Base-by-base conservation (phyloP, 495 filamentous ascomycete genomes). In the Penicillium tannophilum region DNA sequence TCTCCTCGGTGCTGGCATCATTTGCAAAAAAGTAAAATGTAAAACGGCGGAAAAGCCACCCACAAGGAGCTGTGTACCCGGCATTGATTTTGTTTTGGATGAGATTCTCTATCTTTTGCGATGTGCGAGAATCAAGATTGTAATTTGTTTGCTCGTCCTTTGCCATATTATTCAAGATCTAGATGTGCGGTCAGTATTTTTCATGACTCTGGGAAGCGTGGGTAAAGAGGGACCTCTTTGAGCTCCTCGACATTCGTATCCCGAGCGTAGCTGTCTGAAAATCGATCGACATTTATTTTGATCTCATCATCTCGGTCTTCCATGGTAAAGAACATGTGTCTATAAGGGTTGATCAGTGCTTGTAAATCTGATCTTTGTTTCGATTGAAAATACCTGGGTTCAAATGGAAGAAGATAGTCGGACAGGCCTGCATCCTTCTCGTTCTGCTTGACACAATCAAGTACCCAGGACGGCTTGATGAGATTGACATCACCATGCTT, bases 181-280 rank as follows among this genome's bases (percentile, higher is more conserved):
- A 46, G 11, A n/a, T 20, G 31, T 2, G 11, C 11, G 39, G 12
- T 51, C 16, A 52, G 55, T 23, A 14, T 24, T 8, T 20, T 26
- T 16, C 3, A 4, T 7, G 14, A 19, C 1, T 42, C 14, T 23
- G 23, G 33, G 11, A 43, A 24, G 17, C 3, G 19, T 3, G 30
- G 14, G 39, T n/a, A 9, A 9, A 20, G 20, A 56, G 63, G 39
- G 45, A 91, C 73, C 12, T 76, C 70, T 47, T 72, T 76, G 30
- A 98, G 74, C 65, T 96, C 90, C 4, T 87, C 83, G 0, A 78
- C 66, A 1, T 73, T 81, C 11, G 89, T 76, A 61, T 96, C 86
- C 28, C 92, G 81, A 2, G 87, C 82, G 69, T 92, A 98, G 65
- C 92, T 93, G 71, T 98, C 94, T 2, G 84, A 86, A 63, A 82